Base-by-base conservation (phyloP, 2,329 filamentous ascomycete species). In the Penicillium sp. region DNA sequence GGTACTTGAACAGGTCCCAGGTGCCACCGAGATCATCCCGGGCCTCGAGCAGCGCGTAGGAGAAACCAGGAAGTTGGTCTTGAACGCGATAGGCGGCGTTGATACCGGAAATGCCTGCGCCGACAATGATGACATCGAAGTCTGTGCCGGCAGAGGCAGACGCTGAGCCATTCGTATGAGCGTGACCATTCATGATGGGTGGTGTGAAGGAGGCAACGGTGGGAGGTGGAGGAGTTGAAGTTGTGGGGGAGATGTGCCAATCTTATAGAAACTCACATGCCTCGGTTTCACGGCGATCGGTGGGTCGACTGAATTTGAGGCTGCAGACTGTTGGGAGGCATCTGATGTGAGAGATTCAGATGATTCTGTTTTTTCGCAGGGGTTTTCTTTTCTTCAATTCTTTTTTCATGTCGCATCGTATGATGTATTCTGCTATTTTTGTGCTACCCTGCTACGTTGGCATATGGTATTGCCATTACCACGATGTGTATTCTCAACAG, bases 1-100 rank as follows among this genome's bases (percentile, higher is more conserved):
- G 89, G 62, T 91, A 93, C 36, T 81, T 83, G 76, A 91, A 93
- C 2, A 92, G 75, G 64, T 88, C 86, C 90, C 90, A 92, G 0
- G 90, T 93, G 1, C 90, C 90, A 1, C 90, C 90, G 5, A 92
- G 77, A 23, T 78, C 75, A 46, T 81, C 76, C 29, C 90, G 85
- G 1, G 79, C 80, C 70, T 93, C 90, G 14, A 92, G 79, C 23
- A 93, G 83, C 11, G 82, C 79, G 67, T 89, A 92, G 2, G 71
- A 81, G 34, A 79, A 73, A 39, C 77, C 67, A 0, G 87, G 85
- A 1, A 86, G 73, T 23, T 80, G 71, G 1, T 78, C 77, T 62
- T 90, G 85, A 1, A 91, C 62, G n/a, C 87, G 84, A 65, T 92
- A 91, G 13, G 83, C 88, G 11, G 85, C 79, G 62, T 91, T 91